A percentile compares a stretch with the other conserved stretches of the same genome.
Conservation (phyloP, 139 green algal genomes). For the Dunaliella primolecta region DNA sequence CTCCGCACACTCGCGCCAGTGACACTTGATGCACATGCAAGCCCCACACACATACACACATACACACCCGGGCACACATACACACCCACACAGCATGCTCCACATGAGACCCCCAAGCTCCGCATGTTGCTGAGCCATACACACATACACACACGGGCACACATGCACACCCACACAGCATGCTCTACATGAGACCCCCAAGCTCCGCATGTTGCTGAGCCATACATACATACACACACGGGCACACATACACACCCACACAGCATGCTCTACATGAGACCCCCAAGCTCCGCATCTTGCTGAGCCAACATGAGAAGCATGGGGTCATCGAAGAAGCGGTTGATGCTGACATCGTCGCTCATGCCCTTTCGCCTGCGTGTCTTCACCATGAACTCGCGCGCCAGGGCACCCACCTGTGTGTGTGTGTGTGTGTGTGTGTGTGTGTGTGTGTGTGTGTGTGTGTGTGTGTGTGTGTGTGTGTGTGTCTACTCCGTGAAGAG, state of each 20-base stretch:
- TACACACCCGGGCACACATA: background rate
- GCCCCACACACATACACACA: background rate
- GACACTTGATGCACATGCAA: no score
- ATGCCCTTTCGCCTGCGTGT: conserved; percentile 90
- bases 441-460: conserved; percentile 8
- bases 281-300: conserved; percentile 81
- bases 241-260: no score
- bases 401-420: conserved; percentile 39
- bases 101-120: background rate
- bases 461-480: conserved; percentile 17
- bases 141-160: no score
- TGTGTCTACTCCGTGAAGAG: no score
- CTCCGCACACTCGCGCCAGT: no score
- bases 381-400: conserved; percentile 97
- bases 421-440: background rate
- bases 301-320: conserved; percentile 91
- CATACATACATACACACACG: background rate
- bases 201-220: background rate
- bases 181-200: background rate
- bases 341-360: conserved; percentile 94
- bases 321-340: conserved; percentile 96
- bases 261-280: conserved; percentile 54
- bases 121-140: no score
- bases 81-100: background rate
- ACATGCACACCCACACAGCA: background rate